Evolutionary conservation across 2,329 filamentous ascomycete species (phyloP), one percentile per base, ranked within the genome.

Genomic region (Ceratocystis diversiconidia): DNA sequence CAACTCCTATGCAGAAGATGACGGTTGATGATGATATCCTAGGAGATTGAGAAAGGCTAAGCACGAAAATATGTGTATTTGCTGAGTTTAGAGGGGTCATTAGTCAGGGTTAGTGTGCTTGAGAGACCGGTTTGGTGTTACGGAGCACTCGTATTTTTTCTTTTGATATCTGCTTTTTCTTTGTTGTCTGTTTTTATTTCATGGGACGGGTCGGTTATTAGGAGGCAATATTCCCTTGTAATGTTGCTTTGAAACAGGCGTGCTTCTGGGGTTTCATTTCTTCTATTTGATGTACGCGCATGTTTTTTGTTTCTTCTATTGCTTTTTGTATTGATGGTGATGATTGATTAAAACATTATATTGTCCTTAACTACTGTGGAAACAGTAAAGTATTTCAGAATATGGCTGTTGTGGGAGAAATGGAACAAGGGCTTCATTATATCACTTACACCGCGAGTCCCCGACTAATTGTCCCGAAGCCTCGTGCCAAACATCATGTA

Each of bases 401-500:
- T 12, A 12, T 41, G 36, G 10, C 36, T 1, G 10, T 41, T 41
- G 36, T 12, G 36, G 36, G 12, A 12, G 36, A 3, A 41, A 41
- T 41, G 3, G 12, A 15, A 41, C 6, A 52, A 5, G 19, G 25
- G 22, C 19, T 28, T 52, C 19, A 17, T 52, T 10, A 28, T 22
- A 25, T 6, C 3, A 52, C 15, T 10, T 50, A 22, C 36, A 15
- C 12, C 10, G 12, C 48, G 22, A 25, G 19, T 7, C 19, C 1
- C 25, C 1, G 4, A n/a, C 28, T 36, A n/a, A 12, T 44, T 8
- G 22, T 48, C 43, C 15, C 44, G 36, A n/a, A 90, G 86, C 61
- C 76, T 82, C 4, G 86, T 88, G 17, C 82, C 84, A 71, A 86
- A 88, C 64, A 91, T 72, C 5, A 79, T 79, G 74, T 85, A 89